Conservation (phyloP, 495 filamentous ascomycete genomes). For the Trichoderma asperelloides region DNA sequence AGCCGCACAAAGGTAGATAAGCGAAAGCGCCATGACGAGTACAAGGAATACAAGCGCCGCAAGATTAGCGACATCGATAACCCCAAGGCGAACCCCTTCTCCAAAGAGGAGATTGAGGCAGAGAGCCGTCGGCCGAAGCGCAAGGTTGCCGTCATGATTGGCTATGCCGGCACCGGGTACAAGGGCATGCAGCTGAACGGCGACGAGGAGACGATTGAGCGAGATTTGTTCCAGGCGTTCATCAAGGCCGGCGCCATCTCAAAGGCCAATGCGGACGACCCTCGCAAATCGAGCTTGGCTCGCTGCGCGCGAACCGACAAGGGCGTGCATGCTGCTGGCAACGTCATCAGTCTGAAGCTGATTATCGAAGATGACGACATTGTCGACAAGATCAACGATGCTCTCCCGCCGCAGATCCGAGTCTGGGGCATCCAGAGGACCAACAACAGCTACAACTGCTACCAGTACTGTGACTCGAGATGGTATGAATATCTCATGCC, state of each 20-base stretch:
- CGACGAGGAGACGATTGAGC: slow-evolving; percentile 86
- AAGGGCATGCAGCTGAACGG: slow-evolving; percentile 83
- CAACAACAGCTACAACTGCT: slow-evolving; percentile 78
- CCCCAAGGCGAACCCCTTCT: slow-evolving; percentile 22
- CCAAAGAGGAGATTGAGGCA: slow-evolving; percentile 65
- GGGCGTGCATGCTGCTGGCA: slow-evolving; percentile 94
- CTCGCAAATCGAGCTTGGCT: slow-evolving; percentile 89
- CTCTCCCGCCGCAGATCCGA: slow-evolving; percentile 78
- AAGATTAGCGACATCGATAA: slow-evolving; percentile 35
- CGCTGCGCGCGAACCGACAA: slow-evolving; percentile 95
- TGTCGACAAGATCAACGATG: slow-evolving; percentile 79
- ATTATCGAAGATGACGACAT: slow-evolving; percentile 87
- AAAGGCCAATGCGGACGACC: slow-evolving; percentile 91
- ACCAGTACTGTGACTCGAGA: slow-evolving; percentile 84
- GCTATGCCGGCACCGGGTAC: slow-evolving; percentile 95
- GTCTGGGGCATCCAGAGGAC: slow-evolving; percentile 88
- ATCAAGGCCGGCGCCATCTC: slow-evolving; percentile 87
- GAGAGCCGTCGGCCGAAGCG: slow-evolving; percentile 84
- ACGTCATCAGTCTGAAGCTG: slow-evolving; percentile 89
- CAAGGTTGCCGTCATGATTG: slow-evolving; percentile 90
- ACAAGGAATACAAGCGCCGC: slow-evolving; percentile 48
- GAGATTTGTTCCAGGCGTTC: slow-evolving; percentile 89
- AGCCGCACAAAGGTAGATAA: slow-evolving; percentile 32
- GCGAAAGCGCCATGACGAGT: slow-evolving; percentile 49
- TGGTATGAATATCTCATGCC: slow-evolving; percentile 97